phyloP scores from a whole-genome alignment of 2,329 filamentous ascomycete species.

The Alternaria metachromatica region DNA sequence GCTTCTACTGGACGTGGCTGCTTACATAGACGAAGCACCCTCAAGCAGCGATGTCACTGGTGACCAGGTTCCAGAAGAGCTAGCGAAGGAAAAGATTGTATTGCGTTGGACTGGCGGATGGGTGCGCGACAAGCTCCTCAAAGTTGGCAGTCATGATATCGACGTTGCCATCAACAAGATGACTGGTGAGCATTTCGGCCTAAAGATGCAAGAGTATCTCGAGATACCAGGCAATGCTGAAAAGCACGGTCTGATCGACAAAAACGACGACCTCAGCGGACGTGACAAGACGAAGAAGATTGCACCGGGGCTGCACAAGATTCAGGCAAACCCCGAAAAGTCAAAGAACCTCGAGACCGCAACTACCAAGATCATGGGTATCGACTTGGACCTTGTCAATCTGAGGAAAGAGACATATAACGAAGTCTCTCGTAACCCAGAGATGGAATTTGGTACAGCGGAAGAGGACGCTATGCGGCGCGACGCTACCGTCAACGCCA shows the following conservation, averaged over 20 bases:
- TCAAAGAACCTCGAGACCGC: conserved; percentile 95
- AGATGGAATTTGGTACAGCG: conserved; percentile 92
- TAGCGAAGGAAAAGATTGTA: conserved; percentile 57
- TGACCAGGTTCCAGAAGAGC: conserved; percentile 51
- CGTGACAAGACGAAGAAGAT: conserved; percentile 63
- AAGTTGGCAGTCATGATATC: conserved; percentile 77
- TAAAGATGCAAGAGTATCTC: conserved; percentile 72
- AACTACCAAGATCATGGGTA: conserved; percentile 81
- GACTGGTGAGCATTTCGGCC: conserved; percentile 80
- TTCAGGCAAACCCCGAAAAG: conserved; percentile 91
- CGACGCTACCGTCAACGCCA: conserved; percentile 92
- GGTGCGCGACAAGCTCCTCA: conserved; percentile 84
- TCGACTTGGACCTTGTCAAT: conserved; percentile 95
- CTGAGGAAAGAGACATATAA: conserved; percentile 89
- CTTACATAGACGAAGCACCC: conserved; percentile 63
- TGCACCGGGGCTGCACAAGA: conserved; percentile 78
- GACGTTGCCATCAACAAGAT: conserved; percentile 86
- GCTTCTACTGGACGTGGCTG: conserved; percentile 84
- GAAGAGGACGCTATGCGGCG: conserved; percentile 87
- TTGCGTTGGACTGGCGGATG: conserved; percentile 85
- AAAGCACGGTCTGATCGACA: conserved; percentile 62
- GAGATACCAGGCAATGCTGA: conserved; percentile 64
- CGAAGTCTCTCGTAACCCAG: conserved; percentile 86
- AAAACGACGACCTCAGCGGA: conserved; percentile 45
- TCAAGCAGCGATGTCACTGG: conserved; percentile 38